Percentiles rank a stretch among this genome's conserved stretches.
These are phyloP conservation scores for Eragrostis tef DNA, from an alignment of 202 grass and related monocot species.

Conservation along the genomic window DNA sequence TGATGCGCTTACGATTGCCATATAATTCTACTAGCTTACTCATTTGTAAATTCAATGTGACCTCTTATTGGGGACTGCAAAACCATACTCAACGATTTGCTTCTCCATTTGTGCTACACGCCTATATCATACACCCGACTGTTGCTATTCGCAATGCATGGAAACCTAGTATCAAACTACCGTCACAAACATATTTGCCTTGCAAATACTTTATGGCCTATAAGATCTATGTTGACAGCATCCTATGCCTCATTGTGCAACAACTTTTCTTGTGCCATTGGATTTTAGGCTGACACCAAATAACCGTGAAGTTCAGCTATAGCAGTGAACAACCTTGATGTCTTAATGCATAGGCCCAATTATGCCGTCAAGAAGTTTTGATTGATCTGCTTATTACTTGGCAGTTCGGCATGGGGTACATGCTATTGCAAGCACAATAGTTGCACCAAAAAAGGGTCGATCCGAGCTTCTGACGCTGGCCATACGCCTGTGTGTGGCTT, in stretches of 20 bases:
- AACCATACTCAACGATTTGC: neutral
- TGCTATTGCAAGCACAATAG: neutral
- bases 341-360: neutral
- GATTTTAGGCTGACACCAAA: neutral
- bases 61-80: neutral
- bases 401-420: neutral
- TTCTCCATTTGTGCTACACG: slow-evolving; percentile 2
- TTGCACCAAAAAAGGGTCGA: neutral
- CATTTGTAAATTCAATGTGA: neutral
- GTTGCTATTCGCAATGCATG: neutral
- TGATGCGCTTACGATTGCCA: neutral
- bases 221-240: neutral
- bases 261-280: neutral
- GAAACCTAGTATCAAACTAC: slow-evolving; percentile 28
- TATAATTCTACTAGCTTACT: neutral
- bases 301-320: neutral
- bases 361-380: neutral
- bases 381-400: neutral
- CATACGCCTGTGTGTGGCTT: neutral
- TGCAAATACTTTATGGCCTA: neutral
- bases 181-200: neutral
- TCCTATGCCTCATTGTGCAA: neutral
- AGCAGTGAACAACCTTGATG: neutral
- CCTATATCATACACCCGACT: neutral
- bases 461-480: neutral